phyloP scores from a whole-genome alignment of 176 grass and related monocot species.

The Rhynchospora tenuis region DNA sequence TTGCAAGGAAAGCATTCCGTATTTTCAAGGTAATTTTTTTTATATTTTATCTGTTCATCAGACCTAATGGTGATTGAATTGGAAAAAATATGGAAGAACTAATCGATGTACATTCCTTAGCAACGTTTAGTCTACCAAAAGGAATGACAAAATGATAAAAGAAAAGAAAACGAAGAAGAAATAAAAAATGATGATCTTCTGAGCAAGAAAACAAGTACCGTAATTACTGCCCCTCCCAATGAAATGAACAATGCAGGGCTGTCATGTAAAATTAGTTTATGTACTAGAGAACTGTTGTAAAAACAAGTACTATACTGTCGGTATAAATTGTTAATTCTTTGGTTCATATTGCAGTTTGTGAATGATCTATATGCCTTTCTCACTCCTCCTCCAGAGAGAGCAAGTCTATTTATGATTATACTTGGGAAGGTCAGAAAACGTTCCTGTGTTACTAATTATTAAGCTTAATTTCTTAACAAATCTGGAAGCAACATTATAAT shows the following conservation, averaged over 20 bases:
- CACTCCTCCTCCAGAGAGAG: constrained; percentile 15
- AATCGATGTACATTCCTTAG: not conserved
- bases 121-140: not conserved
- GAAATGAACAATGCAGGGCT: not conserved
- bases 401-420: constrained; percentile 3
- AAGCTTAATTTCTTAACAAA: not conserved
- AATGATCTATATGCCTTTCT: constrained; percentile 25
- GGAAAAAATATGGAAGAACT: not conserved
- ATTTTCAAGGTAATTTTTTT: constrained; percentile 17
- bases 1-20: constrained; percentile 18
- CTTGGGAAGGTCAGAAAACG: constrained; percentile 15
- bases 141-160: not conserved
- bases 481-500: not conserved
- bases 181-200: not conserved
- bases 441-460: not conserved
- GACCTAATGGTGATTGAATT: not conserved
- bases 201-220: not conserved
- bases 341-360: constrained; percentile 7
- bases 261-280: not conserved
- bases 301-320: not conserved
- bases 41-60: not conserved
- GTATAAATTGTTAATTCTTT: not conserved
- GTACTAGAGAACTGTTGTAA: not conserved
- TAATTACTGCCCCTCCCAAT: not conserved
- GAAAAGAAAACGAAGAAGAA: too few species aligned